These are phyloP conservation scores for Saitozyma podzolica DNA, from an alignment of 768 basidiomycete species.

Conservation along the genomic window DNA sequence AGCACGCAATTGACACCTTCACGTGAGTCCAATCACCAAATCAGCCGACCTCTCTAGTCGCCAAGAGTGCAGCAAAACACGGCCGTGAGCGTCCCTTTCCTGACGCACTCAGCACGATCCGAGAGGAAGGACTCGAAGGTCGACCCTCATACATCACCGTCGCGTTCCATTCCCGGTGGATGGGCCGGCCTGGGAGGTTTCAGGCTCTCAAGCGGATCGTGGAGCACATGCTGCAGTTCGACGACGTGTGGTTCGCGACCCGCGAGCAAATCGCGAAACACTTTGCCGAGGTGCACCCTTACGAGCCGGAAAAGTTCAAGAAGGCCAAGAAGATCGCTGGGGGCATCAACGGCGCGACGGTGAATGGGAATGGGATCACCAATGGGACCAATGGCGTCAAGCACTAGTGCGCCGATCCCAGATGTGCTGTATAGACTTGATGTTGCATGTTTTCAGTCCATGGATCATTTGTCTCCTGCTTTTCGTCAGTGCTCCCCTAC, in stretches of 20 bases:
- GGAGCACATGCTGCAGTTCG: slow-evolving; percentile 27
- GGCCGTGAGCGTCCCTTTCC: not conserved
- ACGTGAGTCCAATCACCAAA: slow-evolving; percentile 4
- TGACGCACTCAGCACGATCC: slow-evolving; percentile 11
- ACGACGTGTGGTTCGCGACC: slow-evolving; percentile 45
- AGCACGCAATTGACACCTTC: slow-evolving; percentile 21
- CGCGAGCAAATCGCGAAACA: slow-evolving; percentile 40
- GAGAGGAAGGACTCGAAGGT: slow-evolving; percentile 36
- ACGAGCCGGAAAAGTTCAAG: too few species aligned
- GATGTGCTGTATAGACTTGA: too few species aligned
- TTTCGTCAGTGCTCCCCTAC: too few species aligned
- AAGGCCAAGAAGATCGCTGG: too few species aligned
- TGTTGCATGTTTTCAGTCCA: too few species aligned
- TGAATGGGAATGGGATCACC: too few species aligned
- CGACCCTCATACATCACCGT: slow-evolving; percentile 33
- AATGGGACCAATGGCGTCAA: too few species aligned
- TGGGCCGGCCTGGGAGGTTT: slow-evolving; percentile 41
- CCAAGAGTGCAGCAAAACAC: too few species aligned
- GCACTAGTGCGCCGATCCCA: too few species aligned
- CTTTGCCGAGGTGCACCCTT: slow-evolving; percentile 28
- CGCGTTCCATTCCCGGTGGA: slow-evolving; percentile 36
- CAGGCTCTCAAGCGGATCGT: slow-evolving; percentile 35
- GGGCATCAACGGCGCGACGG: too few species aligned
- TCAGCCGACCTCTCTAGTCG: too few species aligned
- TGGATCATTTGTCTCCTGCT: too few species aligned